Base-by-base conservation (phyloP, 2,329 filamentous ascomycete genomes). In the Cytospora chrysosperma region DNA sequence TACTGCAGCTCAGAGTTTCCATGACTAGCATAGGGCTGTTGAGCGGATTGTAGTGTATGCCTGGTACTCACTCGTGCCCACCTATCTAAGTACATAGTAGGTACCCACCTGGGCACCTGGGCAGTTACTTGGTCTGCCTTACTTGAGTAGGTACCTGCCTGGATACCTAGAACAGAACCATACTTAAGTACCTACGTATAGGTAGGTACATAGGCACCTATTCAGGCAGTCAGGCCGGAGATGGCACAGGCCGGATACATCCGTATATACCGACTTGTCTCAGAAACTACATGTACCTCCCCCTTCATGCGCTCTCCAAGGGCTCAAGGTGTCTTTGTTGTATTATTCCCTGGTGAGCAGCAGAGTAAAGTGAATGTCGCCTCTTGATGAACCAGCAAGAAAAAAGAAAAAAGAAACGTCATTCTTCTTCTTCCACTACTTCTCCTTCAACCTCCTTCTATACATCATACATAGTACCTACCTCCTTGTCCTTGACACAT, bases 361-460 rank as follows among this genome's bases (percentile, higher is more conserved):
- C 51, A 32, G 57, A 34, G 32, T 9, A 15, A 40, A 59, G 26
- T 52, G 58, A 52, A 24, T 55, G 58, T 52, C 58, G 58, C 58
- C 58, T 61, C 58, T 52, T 55, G 37, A 17, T 61, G 34, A 30
- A 28, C 49, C 58, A 47, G 34, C 34, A 37, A n/a, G n/a, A n/a
- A n/a, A n/a, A n/a, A n/a, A n/a, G n/a, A n/a, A n/a, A n/a, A 54
- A 54, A 54, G 52, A 40, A 61, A 61, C 58, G 58, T 61, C 58
- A 61, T 61, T 27, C 51, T 54, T 37, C 51, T 54, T 37, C 30
- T 54, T 19, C 32, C 58, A 53, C 58, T 60, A 40, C 37, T 40
- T 40, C 37, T 47, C n/a, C 40, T 21, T 19, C 40, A 47, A 47
- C 40, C 40, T 47, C 13, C 40, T 47, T 47, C 19, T n/a, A 19